Evolutionary conservation across 2,329 filamentous ascomycete genomes (phyloP).

Genomic region (Scedosporium minutisporum): DNA sequence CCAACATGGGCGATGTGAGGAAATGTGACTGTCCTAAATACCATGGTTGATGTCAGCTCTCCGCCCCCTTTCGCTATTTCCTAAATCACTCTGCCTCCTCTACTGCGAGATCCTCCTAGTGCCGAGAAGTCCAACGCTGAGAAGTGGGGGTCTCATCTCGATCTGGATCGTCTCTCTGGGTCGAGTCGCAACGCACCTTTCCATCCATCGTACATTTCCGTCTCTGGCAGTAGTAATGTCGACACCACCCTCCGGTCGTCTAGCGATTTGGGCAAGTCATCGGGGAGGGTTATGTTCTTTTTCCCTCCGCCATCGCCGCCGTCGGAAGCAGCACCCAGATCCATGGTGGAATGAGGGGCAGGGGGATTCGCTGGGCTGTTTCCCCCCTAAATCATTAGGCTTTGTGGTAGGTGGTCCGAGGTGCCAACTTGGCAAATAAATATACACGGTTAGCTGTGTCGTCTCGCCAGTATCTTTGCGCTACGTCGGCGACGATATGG

Average conservation of each 20-base stretch:
- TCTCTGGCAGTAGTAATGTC: constrained; percentile 63
- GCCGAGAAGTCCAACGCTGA: background rate
- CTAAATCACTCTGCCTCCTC: background rate
- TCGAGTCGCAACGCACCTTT: constrained; percentile 52
- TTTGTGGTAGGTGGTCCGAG: background rate
- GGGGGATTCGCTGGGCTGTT: constrained; percentile 21
- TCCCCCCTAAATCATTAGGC: constrained; percentile 1
- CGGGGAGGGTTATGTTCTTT: constrained; percentile 52
- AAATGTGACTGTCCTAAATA: constrained; percentile 83
- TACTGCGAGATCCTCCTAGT: background rate
- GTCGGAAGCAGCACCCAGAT: constrained; percentile 38
- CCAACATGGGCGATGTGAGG: constrained; percentile 73
- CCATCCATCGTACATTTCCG: constrained; percentile 98
- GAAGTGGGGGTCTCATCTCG: constrained; percentile 5
- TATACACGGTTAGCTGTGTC: background rate
- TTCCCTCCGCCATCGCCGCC: constrained; percentile 26
- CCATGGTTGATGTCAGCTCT: background rate
- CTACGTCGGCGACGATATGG: background rate
- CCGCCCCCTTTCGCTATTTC: background rate
- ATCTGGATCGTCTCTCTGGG: background rate
- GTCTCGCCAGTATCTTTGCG: background rate
- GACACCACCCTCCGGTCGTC: constrained; percentile 72
- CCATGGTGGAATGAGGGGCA: constrained; percentile 38
- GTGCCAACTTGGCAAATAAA: background rate
- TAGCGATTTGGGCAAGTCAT: constrained; percentile 81